Evolutionary conservation across 495 filamentous ascomycete genomes (phyloP).

Genomic region (Baudoinia panamericana): DNA sequence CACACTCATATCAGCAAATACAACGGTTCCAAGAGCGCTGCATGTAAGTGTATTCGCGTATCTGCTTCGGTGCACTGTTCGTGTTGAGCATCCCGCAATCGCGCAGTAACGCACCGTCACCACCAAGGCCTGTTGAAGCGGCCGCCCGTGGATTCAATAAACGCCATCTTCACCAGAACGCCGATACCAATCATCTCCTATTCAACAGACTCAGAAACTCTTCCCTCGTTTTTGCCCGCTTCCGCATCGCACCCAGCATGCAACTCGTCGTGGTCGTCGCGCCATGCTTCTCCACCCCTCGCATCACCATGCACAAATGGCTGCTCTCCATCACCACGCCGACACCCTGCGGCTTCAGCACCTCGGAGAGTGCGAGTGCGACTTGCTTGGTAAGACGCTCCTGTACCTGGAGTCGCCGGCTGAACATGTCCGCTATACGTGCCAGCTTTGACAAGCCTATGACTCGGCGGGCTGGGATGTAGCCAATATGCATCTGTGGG

Average conservation of each 20-base stretch:
- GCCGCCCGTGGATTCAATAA: constrained; percentile 6
- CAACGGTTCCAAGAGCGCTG: too few relatives aligned
- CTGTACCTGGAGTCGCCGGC: constrained; percentile 82
- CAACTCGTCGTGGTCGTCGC: constrained; percentile 87
- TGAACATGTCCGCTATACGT: constrained; percentile 94
- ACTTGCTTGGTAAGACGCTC: constrained; percentile 94
- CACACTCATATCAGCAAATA: too few relatives aligned
- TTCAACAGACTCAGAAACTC: constrained; percentile 82
- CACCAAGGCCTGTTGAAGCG: constrained; percentile 20
- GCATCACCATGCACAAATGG: constrained; percentile 98
- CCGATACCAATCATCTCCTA: constrained; percentile 26
- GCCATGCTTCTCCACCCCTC: constrained; percentile 80
- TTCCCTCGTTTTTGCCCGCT: constrained; percentile 81
- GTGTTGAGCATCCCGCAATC: too few relatives aligned
- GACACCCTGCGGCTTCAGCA: constrained; percentile 86
- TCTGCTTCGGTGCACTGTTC: too few relatives aligned
- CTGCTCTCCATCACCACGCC: constrained; percentile 95
- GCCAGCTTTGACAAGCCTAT: constrained; percentile 93
- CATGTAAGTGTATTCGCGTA: too few relatives aligned
- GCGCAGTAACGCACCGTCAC: too few relatives aligned
- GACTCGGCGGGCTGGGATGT: constrained; percentile 75
- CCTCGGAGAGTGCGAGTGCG: constrained; percentile 81
- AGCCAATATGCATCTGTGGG: constrained; percentile 87
- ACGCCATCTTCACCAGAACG: background rate
- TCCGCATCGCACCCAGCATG: constrained; percentile 86